Percentiles rank a stretch among this genome's conserved stretches.
These are phyloP conservation scores for Zasmidium citrigriseum DNA, from an alignment of 2,329 filamentous ascomycete species.

Conservation along the genomic window DNA sequence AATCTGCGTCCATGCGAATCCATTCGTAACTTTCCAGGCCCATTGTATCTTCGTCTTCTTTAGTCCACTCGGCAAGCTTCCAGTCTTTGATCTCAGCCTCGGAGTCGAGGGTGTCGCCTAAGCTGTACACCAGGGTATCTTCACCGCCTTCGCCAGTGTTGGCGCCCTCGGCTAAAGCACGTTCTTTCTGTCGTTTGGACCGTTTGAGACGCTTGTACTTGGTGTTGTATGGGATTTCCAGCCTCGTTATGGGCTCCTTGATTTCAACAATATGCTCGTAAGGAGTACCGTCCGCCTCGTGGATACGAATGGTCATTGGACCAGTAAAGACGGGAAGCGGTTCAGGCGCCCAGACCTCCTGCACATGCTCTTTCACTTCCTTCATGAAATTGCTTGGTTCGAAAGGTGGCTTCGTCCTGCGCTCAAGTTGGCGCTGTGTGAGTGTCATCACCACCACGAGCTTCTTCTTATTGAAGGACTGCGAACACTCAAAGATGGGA, in stretches of 20 bases:
- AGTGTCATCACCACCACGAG: conserved; percentile 91
- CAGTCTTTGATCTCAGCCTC: conserved; percentile 81
- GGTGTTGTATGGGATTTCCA: conserved; percentile 97
- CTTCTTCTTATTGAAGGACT: conserved; percentile 97
- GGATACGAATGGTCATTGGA: conserved; percentile 95
- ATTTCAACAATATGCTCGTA: conserved; percentile 98
- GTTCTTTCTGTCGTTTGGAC: conserved; percentile 79
- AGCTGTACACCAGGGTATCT: conserved; percentile 82
- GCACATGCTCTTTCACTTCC: conserved; percentile 78
- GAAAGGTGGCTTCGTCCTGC: conserved; percentile 59
- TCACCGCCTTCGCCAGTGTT: conserved; percentile 56
- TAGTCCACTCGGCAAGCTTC: conserved; percentile 84
- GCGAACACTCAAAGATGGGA: conserved; percentile 80
- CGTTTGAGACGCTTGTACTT: conserved; percentile 98
- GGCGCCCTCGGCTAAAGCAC: conserved; percentile 66
- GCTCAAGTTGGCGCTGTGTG: conserved; percentile 68
- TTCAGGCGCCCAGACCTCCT: conserved; percentile 65
- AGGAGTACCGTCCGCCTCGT: conserved; percentile 95
- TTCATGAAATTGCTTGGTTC: conserved; percentile 77
- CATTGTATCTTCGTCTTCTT: conserved; percentile 87
- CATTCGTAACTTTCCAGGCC: conserved; percentile 96
- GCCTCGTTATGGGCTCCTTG: conserved; percentile 78
- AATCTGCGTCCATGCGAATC: conserved; percentile 97
- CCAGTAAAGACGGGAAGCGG: conserved; percentile 75
- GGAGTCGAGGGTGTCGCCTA: conserved; percentile 85